These are phyloP conservation scores for Acer yangbiense DNA, from an alignment of 345 rosid species.

Conservation along the genomic window DNA sequence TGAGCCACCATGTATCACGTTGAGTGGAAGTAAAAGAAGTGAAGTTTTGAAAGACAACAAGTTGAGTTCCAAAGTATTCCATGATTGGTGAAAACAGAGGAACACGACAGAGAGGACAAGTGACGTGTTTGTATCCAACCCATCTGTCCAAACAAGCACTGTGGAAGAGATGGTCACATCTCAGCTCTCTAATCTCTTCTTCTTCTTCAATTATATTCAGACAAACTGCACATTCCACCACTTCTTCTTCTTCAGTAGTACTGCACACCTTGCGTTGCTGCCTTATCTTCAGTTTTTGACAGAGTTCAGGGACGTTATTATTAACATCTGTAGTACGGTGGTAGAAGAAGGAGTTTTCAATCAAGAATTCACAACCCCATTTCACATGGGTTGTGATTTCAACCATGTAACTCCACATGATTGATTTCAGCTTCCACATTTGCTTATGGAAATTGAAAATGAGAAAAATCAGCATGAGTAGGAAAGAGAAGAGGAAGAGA, in stretches of 20 bases:
- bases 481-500: background rate
- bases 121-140: constrained; percentile 16
- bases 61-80: constrained; percentile 6
- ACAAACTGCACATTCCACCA: background rate
- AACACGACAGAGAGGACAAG: constrained; percentile 48
- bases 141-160: constrained; percentile 40
- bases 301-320: background rate
- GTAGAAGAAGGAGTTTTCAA: background rate
- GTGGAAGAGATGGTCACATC: constrained; percentile 47
- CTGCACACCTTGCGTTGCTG: background rate
- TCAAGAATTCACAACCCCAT: constrained; percentile 24
- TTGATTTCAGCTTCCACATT: background rate
- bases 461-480: background rate
- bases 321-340: background rate
- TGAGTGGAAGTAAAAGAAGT: constrained; percentile 1
- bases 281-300: background rate
- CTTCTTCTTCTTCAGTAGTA: background rate
- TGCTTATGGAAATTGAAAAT: background rate
- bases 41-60: constrained; percentile 15
- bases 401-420: constrained; percentile 12
- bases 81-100: background rate
- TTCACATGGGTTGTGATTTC: background rate
- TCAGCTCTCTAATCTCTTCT: constrained; percentile 6
- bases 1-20: constrained; percentile 42
- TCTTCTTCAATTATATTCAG: background rate